phyloP scores from a whole-genome alignment of 495 filamentous ascomycete species.

The Penicillium silybi region DNA sequence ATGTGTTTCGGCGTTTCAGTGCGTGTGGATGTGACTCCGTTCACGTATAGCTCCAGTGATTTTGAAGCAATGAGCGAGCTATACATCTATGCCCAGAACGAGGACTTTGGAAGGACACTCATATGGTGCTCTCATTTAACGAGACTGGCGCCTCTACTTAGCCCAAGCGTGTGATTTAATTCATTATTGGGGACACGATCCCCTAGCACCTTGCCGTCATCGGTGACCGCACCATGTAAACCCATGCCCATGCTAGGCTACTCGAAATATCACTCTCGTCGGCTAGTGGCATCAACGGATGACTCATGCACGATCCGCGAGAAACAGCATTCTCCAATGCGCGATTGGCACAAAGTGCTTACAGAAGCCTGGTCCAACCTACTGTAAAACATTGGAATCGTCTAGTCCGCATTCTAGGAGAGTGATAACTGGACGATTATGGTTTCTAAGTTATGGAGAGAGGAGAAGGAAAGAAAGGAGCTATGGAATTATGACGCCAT shows the following conservation, averaged over 20 bases:
- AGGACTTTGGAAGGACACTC: neutral
- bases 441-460: too few species aligned
- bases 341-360: constrained; percentile 36
- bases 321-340: constrained; percentile 33
- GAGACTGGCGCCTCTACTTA: neutral
- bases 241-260: constrained; percentile 8
- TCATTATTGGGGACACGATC: neutral
- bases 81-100: too few species aligned
- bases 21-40: too few species aligned
- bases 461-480: too few species aligned
- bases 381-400: too few species aligned
- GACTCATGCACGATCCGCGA: constrained; percentile 36
- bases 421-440: too few species aligned
- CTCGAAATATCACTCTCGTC: constrained; percentile 26
- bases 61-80: too few species aligned
- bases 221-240: neutral
- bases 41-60: too few species aligned
- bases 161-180: neutral
- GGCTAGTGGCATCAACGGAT: constrained; percentile 35
- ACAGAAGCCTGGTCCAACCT: constrained; percentile 19
- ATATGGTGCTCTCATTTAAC: neutral
- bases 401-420: too few species aligned
- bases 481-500: too few species aligned
- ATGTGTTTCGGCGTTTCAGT: too few species aligned
- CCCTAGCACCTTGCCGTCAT: neutral